phyloP scores from a whole-genome alignment of 352 stramenopile genomes.

The Phytophthora agathidicida region DNA sequence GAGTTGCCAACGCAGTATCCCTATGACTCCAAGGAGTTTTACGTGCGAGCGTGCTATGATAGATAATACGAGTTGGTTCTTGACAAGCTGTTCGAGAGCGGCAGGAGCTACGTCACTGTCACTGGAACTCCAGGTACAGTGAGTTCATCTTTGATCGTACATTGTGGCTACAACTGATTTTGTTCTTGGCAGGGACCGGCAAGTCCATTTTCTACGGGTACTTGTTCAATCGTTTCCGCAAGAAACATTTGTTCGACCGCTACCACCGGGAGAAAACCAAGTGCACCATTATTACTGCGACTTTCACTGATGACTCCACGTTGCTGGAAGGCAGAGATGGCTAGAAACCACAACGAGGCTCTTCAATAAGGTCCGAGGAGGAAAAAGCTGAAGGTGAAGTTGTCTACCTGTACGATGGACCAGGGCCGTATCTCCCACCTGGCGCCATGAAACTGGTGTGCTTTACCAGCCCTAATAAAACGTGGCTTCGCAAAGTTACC shows the following conservation, averaged over 20 bases:
- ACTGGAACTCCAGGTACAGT: too few relatives aligned
- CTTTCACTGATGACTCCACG: background rate
- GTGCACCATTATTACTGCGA: background rate
- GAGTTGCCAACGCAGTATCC: too few relatives aligned
- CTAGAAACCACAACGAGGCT: too few relatives aligned
- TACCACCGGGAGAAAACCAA: background rate
- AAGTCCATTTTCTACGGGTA: slow-evolving; percentile 17
- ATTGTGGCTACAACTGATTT: too few relatives aligned
- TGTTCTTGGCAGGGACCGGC: slow-evolving; percentile 9
- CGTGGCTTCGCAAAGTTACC: background rate
- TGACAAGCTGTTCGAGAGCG: too few relatives aligned
- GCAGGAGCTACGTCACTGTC: too few relatives aligned
- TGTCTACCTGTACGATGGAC: slow-evolving; percentile 3
- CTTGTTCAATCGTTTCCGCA: slow-evolving; percentile 8
- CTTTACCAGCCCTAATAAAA: slow-evolving; percentile 8
- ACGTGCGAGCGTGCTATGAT: too few relatives aligned
- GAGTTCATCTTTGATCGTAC: too few relatives aligned
- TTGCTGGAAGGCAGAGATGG: background rate
- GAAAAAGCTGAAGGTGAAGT: background rate
- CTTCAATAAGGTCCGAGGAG: background rate
- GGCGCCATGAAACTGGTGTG: background rate
- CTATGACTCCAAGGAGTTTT: too few relatives aligned
- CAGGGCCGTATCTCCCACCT: background rate
- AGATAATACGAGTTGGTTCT: too few relatives aligned
- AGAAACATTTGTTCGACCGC: too few relatives aligned